These are phyloP conservation scores for Kluyveromyces nonfermentans DNA, from an alignment of 805 yeast genomes.

Conservation along the genomic window DNA sequence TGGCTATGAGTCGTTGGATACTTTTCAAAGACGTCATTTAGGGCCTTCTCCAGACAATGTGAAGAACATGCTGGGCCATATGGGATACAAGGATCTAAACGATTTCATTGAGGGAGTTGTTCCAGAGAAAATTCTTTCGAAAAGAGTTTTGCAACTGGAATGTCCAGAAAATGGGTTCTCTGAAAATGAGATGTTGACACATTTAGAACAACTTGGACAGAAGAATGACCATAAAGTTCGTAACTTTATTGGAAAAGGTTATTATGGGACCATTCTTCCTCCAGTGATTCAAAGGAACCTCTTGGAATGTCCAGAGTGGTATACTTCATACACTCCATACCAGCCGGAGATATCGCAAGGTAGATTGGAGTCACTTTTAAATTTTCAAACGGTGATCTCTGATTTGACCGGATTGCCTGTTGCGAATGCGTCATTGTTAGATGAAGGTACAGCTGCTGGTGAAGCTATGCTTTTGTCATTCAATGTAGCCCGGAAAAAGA, in stretches of 20 bases:
- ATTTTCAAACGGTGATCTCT: slow-evolving; percentile 85
- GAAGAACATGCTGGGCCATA: slow-evolving; percentile 48
- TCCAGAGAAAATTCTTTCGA: slow-evolving; percentile 65
- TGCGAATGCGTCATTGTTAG: slow-evolving; percentile 89
- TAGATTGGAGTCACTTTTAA: slow-evolving; percentile 78
- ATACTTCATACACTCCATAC: slow-evolving; percentile 96
- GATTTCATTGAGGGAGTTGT: slow-evolving; percentile 64
- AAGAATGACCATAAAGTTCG: slow-evolving; percentile 59
- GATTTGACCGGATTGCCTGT: slow-evolving; percentile 92
- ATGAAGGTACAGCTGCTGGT: slow-evolving; percentile 96
- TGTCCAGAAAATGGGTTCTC: slow-evolving; percentile 67
- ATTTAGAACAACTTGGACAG: slow-evolving; percentile 57
- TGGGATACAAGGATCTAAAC: slow-evolving; percentile 60
- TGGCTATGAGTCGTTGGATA: slow-evolving; percentile 45
- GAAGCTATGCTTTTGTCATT: slow-evolving; percentile 89
- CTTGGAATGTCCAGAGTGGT: slow-evolving; percentile 95
- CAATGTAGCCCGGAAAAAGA: slow-evolving; percentile 59
- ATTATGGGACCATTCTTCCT: slow-evolving; percentile 82
- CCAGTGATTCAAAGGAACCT: slow-evolving; percentile 89
- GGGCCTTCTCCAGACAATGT: slow-evolving; percentile 70
- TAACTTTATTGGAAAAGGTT: slow-evolving; percentile 88
- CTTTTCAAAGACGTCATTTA: slow-evolving; percentile 83
- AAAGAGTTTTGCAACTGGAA: slow-evolving; percentile 51
- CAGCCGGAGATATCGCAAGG: slow-evolving; percentile 99
- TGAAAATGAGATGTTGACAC: slow-evolving; percentile 70